A percentile compares a stretch with the other conserved stretches of the same genome.
These are phyloP conservation scores for Diaporthe longicolla DNA, from an alignment of 2,329 filamentous ascomycete species.

Conservation along the genomic window DNA sequence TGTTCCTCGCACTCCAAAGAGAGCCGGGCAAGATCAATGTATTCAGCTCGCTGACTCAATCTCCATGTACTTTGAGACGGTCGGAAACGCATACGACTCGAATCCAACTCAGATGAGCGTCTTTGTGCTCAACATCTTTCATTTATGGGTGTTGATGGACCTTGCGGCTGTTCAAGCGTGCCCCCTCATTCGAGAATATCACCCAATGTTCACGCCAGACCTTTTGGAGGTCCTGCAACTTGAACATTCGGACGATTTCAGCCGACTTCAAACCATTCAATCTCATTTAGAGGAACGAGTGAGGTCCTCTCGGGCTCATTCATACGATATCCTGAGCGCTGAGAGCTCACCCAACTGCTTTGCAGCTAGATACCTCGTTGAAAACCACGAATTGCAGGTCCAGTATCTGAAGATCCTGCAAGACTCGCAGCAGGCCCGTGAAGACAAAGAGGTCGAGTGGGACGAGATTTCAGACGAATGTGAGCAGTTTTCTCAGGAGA, in stretches of 20 bases:
- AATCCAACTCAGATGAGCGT: slow-evolving; percentile 64
- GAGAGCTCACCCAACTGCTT: slow-evolving; percentile 56
- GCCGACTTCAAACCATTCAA: slow-evolving; percentile 63
- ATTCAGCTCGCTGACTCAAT: slow-evolving; percentile 52
- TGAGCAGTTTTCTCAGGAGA: slow-evolving; percentile 48
- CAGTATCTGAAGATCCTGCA: slow-evolving; percentile 48
- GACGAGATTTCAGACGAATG: slow-evolving; percentile 47
- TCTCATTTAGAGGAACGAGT: slow-evolving; percentile 59
- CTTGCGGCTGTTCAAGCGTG: slow-evolving; percentile 55
- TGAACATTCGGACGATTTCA: slow-evolving; percentile 59
- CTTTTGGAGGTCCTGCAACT: slow-evolving; percentile 69
- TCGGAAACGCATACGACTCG: slow-evolving; percentile 55
- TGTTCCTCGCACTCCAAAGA: no score
- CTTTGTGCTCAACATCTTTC: slow-evolving; percentile 66
- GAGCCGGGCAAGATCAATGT: slow-evolving; percentile 34
- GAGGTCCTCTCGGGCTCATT: slow-evolving; percentile 41
- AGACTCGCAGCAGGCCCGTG: slow-evolving; percentile 40
- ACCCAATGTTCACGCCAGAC: slow-evolving; percentile 63
- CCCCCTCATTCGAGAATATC: slow-evolving; percentile 63
- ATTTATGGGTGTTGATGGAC: slow-evolving; percentile 71
- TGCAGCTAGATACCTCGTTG: slow-evolving; percentile 59
- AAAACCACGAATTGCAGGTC: slow-evolving; percentile 45
- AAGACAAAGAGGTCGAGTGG: slow-evolving; percentile 52
- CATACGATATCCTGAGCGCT: slow-evolving; percentile 62
- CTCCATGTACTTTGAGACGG: slow-evolving; percentile 50